Evolutionary conservation across 2,329 filamentous ascomycete species (phyloP).

Genomic region (Epichloe gansuensis): DNA sequence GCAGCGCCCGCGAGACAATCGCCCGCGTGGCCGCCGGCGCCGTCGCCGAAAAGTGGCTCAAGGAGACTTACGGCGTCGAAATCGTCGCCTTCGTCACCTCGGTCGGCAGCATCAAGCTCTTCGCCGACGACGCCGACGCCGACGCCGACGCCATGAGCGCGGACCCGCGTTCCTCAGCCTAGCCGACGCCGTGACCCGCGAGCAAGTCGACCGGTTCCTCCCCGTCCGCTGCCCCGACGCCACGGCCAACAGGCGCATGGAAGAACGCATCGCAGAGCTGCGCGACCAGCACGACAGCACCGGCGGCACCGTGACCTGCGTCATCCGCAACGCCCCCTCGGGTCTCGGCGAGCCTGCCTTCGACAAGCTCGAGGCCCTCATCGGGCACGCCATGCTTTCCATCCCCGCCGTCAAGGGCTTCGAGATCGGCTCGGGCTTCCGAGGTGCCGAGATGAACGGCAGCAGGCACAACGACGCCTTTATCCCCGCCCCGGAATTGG

Average conservation of each 20-base stretch:
- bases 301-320: conserved; percentile 87
- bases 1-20: conserved; percentile 90
- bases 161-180: conserved; percentile 68
- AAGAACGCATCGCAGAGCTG: conserved; percentile 63
- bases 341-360: conserved; percentile 91
- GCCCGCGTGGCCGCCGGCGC: conserved; percentile 83
- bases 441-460: conserved; percentile 72
- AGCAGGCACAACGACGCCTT: conserved; percentile 80
- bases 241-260: conserved; percentile 57
- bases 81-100: conserved; percentile 85
- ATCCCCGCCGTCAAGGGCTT: conserved; percentile 95
- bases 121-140: conserved; percentile 20
- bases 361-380: conserved; percentile 84
- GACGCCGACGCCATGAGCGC: conserved; percentile 42
- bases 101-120: conserved; percentile 48
- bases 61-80: conserved; percentile 69
- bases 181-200: conserved; percentile 58
- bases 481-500: conserved; percentile 24
- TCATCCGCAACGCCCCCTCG: conserved; percentile 73
- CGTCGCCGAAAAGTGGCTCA: conserved; percentile 87
- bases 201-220: conserved; percentile 69
- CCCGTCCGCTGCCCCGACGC: conserved; percentile 77
- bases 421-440: conserved; percentile 88
- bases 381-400: conserved; percentile 88
- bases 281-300: conserved; percentile 76